These are phyloP conservation scores for Claviceps arundinis DNA, from an alignment of 2,329 filamentous ascomycete species.

Conservation along the genomic window DNA sequence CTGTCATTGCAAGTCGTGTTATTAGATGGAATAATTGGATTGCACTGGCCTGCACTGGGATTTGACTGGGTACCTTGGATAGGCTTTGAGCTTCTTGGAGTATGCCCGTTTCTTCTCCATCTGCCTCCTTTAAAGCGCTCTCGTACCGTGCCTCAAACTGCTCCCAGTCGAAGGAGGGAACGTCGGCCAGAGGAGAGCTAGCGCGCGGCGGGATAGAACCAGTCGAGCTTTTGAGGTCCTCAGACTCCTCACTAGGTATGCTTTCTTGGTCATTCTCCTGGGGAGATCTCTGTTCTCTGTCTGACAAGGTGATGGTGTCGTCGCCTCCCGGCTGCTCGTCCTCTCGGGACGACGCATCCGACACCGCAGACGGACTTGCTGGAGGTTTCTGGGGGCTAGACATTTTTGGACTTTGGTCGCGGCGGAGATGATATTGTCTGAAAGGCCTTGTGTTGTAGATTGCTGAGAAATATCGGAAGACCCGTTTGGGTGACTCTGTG, in stretches of 20 bases:
- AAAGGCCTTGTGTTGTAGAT: background rate
- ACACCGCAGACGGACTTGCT: conserved; percentile 1
- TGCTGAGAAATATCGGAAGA: too few species aligned
- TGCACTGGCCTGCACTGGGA: background rate
- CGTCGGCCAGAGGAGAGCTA: conserved; percentile 33
- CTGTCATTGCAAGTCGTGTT: conserved; percentile 27
- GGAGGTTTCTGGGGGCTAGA: conserved; percentile 7
- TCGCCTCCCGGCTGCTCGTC: conserved; percentile 8
- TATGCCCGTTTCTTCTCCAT: conserved; percentile 50
- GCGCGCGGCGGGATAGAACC: conserved; percentile 6
- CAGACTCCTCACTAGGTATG: conserved; percentile 18
- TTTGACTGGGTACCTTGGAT: conserved; percentile 38
- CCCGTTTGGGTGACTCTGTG: too few species aligned
- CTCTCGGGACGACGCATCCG: conserved; percentile 2
- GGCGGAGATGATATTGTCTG: background rate
- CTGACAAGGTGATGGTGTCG: conserved; percentile 10
- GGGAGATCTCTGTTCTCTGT: conserved; percentile 10
- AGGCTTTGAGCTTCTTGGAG: conserved; percentile 54
- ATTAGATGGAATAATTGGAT: background rate
- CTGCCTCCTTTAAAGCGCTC: conserved; percentile 47
- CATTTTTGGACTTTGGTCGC: conserved; percentile 6
- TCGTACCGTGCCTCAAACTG: conserved; percentile 61
- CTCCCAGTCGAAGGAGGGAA: conserved; percentile 60
- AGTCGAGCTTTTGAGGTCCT: conserved; percentile 19
- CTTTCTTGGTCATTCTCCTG: conserved; percentile 26